Evolutionary conservation across 768 basidiomycete species (phyloP).

Genomic region (Suillus plorans): DNA sequence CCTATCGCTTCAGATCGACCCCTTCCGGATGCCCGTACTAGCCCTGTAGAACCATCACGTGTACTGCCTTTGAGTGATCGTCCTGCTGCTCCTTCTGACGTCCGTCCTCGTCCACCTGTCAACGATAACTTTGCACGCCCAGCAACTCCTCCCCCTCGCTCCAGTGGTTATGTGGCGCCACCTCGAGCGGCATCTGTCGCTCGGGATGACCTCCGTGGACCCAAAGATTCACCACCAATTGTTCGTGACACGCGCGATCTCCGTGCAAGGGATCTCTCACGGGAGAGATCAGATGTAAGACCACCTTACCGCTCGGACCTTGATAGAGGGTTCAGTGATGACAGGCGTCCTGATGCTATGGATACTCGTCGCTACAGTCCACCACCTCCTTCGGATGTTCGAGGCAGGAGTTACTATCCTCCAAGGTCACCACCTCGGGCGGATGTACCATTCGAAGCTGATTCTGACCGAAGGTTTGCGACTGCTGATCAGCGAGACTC

Average conservation of each 20-base stretch:
- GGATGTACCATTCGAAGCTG: conserved; percentile 31
- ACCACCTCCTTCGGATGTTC: conserved; percentile 37
- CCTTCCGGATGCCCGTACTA: conserved; percentile 19
- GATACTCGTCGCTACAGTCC: conserved; percentile 31
- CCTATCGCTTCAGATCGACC: conserved; percentile 24
- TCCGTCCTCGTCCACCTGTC: conserved; percentile 14
- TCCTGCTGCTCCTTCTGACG: conserved; percentile 17
- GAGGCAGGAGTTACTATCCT: conserved; percentile 32
- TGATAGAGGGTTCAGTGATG: conserved; percentile 35
- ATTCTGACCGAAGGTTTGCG: conserved; percentile 34
- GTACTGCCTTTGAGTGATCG: conserved; percentile 10
- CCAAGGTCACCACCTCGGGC: conserved; percentile 30
- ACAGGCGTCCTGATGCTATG: conserved; percentile 36
- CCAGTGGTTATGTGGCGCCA: conserved; percentile 14
- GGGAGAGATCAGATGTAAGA: conserved; percentile 33
- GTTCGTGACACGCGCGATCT: conserved; percentile 28
- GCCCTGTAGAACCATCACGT: conserved; percentile 13
- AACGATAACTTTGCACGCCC: conserved; percentile 18
- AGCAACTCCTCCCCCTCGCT: conserved; percentile 15
- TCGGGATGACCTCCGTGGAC: conserved; percentile 35
- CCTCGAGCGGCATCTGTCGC: conserved; percentile 25
- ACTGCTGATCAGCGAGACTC: conserved; percentile 28
- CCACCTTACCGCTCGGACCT: conserved; percentile 39
- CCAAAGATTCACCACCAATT: conserved; percentile 21
- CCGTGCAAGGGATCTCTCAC: conserved; percentile 34